Conservation (phyloP, 129 eudicot species). For the Centaurea solstitialis region DNA sequence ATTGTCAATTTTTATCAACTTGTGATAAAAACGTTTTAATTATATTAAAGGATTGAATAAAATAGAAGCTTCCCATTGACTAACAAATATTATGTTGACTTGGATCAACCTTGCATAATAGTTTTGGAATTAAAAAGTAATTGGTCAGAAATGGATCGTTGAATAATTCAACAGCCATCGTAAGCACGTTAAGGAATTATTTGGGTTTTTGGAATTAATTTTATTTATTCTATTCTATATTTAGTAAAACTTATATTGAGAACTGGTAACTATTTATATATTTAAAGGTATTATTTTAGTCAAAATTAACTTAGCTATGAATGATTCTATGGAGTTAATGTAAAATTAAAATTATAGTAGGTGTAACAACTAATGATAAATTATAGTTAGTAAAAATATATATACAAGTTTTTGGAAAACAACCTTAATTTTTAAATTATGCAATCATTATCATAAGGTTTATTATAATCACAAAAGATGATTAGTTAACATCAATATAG, state of each 20-base stretch:
- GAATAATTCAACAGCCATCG: conserved; percentile 10
- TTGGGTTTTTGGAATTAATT: neutral
- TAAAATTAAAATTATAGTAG: no score
- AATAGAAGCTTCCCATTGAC: conserved; percentile 54
- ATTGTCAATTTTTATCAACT: neutral
- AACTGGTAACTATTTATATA: no score
- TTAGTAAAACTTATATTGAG: neutral
- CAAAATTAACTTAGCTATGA: no score
- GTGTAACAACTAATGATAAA: no score
- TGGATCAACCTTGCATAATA: neutral
- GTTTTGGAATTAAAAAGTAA: neutral
- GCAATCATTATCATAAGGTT: neutral
- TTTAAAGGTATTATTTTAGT: neutral
- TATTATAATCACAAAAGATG: neutral
- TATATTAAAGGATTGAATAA: neutral
- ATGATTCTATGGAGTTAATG: no score
- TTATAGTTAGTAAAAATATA: no score
- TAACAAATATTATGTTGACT: neutral
- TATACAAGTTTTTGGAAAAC: neutral
- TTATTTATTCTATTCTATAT: neutral
- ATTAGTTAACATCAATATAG: neutral
- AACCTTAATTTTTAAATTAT: no score
- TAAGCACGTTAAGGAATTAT: neutral
- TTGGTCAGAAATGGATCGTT: neutral
- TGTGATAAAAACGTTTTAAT: neutral